A percentile compares a stretch with the other conserved stretches of the same genome.
phyloP scores from a whole-genome alignment of 768 basidiomycete species.

The Mrakia frigida region DNA sequence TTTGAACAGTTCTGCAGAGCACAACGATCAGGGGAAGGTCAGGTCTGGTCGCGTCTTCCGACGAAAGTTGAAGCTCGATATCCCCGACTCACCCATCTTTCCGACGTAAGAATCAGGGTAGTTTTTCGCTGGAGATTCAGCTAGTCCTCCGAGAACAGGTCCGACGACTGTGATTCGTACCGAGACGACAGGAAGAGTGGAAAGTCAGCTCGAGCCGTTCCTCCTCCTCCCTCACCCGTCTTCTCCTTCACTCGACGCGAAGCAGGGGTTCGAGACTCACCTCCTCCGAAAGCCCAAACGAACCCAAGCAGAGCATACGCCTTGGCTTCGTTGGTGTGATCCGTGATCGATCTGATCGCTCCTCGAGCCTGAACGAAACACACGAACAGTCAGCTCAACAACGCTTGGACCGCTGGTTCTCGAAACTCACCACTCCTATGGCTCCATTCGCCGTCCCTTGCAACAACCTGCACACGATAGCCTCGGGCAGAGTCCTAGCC shows the following conservation, averaged over 20 bases:
- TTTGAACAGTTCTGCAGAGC: constrained; percentile 54
- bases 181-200: not conserved
- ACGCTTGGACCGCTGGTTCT: not conserved
- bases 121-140: constrained; percentile 63
- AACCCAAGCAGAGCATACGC: constrained; percentile 88
- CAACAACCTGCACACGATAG: constrained; percentile 75
- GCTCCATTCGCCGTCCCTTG: constrained; percentile 92
- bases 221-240: too few relatives aligned
- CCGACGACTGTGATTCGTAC: constrained; percentile 45
- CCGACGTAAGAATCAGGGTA: constrained; percentile 70
- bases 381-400: not conserved
- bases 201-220: not conserved
- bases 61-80: not conserved
- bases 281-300: constrained; percentile 93
- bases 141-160: constrained; percentile 55
- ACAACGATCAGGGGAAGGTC: not conserved
- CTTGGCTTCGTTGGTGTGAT: constrained; percentile 83
- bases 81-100: constrained; percentile 44
- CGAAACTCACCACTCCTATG: constrained; percentile 69
- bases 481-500: constrained; percentile 55
- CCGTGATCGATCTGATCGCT: constrained; percentile 78
- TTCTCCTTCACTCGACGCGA: not conserved
- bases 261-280: constrained; percentile 38
- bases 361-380: constrained; percentile 52
- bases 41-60: not conserved